These are phyloP conservation scores for Lepraria neglecta DNA, from an alignment of 495 filamentous ascomycete species.

Conservation along the genomic window DNA sequence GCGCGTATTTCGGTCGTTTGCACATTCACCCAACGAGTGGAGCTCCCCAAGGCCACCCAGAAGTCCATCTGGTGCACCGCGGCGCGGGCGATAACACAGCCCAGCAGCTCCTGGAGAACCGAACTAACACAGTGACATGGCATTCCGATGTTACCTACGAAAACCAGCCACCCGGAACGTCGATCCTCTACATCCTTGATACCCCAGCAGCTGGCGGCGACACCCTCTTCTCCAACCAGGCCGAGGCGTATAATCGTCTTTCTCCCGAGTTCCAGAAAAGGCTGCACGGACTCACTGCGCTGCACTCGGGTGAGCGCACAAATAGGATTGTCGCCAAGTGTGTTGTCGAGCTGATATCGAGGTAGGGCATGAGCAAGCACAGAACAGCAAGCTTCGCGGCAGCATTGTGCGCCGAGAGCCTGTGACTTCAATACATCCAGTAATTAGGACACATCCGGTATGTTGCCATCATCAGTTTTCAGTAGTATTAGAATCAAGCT, in stretches of 20 bases:
- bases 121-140: conserved; percentile 68
- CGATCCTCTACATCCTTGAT: conserved; percentile 74
- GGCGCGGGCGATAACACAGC: conserved; percentile 55
- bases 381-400: conserved; percentile 47
- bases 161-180: conserved; percentile 76
- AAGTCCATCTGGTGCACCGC: conserved; percentile 74
- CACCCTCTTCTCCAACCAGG: conserved; percentile 67
- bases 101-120: conserved; percentile 53
- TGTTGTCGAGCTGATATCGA: too few species aligned
- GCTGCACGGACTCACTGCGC: conserved; percentile 68
- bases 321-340: too few species aligned
- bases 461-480: too few species aligned
- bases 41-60: conserved; percentile 61
- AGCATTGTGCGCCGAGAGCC: conserved; percentile 66
- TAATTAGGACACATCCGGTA: conserved; percentile 70
- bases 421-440: conserved; percentile 62
- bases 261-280: conserved; percentile 63
- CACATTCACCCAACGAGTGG: conserved; percentile 80
- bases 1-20: conserved; percentile 70
- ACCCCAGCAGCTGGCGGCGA: conserved; percentile 71
- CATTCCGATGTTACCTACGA: conserved; percentile 82
- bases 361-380: conserved; percentile 51
- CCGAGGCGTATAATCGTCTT: conserved; percentile 70
- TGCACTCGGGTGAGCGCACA: conserved; percentile 53
- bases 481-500: too few species aligned